Percentiles rank a stretch among this genome's conserved stretches.
Conservation (phyloP, 305 asterid genomes). For the Petunia hybrid region DNA sequence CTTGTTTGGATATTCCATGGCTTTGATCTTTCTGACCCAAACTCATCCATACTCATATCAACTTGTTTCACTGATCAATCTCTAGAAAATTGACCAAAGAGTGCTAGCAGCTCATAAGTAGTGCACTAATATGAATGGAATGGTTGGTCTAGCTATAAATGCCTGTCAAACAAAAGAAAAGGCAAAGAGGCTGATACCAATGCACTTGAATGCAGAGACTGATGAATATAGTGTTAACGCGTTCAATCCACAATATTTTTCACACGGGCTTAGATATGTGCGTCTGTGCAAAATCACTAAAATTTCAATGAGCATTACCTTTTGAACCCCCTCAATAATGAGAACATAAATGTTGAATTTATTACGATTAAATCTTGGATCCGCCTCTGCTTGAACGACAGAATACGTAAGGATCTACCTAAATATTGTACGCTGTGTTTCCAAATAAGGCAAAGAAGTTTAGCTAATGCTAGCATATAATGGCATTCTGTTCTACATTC, state of each 20-base stretch:
- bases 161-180: background rate
- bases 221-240: too few species aligned
- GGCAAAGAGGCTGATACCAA: background rate
- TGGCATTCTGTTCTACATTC: background rate
- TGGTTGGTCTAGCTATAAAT: background rate
- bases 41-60: conserved; percentile 56
- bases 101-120: conserved; percentile 8
- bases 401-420: conserved; percentile 1
- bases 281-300: too few species aligned
- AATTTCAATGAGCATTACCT: background rate
- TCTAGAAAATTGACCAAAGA: background rate
- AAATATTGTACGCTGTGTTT: background rate
- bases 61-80: background rate
- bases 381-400: background rate
- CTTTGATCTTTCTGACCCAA: conserved; percentile 53
- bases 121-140: background rate
- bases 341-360: background rate
- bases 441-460: background rate
- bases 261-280: too few species aligned
- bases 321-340: conserved; percentile 5
- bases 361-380: background rate
- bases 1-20: conserved; percentile 58
- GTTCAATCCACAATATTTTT: too few species aligned
- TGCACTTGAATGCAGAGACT: background rate
- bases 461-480: conserved; percentile 2